Conservation (phyloP, 805 yeast genomes). For the Ogataea angusta region DNA sequence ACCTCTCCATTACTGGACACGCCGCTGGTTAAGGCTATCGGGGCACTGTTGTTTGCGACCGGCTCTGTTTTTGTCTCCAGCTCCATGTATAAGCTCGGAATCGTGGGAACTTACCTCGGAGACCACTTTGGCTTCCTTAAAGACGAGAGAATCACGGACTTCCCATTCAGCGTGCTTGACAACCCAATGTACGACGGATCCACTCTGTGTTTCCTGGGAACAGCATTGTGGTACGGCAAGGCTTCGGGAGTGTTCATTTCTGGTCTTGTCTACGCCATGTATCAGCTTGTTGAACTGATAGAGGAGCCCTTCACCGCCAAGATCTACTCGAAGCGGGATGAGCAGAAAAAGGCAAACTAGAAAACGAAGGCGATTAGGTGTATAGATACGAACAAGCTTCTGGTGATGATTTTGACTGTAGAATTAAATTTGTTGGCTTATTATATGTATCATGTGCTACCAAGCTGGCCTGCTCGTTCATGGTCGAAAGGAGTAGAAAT, state of each 20-base stretch:
- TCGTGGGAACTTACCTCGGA: constrained; percentile 95
- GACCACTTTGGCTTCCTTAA: constrained; percentile 96
- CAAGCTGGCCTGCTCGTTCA: background rate
- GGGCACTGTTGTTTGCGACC: constrained; percentile 50
- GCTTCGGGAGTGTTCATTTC: constrained; percentile 83
- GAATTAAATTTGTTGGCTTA: background rate
- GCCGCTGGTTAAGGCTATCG: constrained; percentile 38
- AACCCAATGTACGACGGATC: constrained; percentile 98
- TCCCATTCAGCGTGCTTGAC: constrained; percentile 87
- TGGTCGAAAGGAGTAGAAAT: background rate
- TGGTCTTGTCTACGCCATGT: constrained; percentile 73
- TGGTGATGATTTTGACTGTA: constrained; percentile 1
- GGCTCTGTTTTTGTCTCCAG: constrained; percentile 81
- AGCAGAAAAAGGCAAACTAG: constrained; percentile 20
- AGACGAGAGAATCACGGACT: constrained; percentile 83
- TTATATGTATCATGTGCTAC: background rate
- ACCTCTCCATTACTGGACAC: constrained; percentile 51
- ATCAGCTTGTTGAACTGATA: constrained; percentile 74
- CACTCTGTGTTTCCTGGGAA: constrained; percentile 82
- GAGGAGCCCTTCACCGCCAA: constrained; percentile 96
- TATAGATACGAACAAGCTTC: background rate
- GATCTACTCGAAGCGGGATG: constrained; percentile 75
- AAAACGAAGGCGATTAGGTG: background rate
- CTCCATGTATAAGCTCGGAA: constrained; percentile 90
- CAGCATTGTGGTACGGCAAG: constrained; percentile 82